Evolutionary conservation across 108 stramenopile genomes (phyloP), one percentile per base, ranked within the genome.

Genomic region (Mediolabrus comicus): DNA sequence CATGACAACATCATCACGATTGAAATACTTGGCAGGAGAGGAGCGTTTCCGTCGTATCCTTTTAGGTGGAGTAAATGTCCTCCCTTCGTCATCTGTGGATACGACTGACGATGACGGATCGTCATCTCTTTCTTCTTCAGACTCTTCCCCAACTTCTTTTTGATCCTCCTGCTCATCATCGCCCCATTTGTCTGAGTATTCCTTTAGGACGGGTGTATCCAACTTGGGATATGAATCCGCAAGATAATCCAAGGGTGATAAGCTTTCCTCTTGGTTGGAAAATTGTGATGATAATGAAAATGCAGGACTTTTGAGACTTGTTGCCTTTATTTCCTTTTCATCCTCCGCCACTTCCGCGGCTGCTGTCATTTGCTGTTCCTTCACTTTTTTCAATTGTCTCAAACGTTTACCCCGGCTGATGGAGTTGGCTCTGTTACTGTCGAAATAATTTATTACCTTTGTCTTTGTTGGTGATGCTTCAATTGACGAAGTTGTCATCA

Each of bases 101-200:
- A 63, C 36, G 6, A 49, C 61, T 8, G 61, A 69, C 13, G 60
- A 63, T 41, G 63, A 69, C 54, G 62, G 49, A 65, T 69, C 63
- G 22, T 49, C 46, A 22, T 49, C 46, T 49, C 46, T 49, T 8
- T 63, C 63, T 24, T 28, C 27, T 31, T 60, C 33, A 16, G 25
- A 10, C 22, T 46, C 24, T 25, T 43, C 22, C 9, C 26, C 56
- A 12, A 9, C 65, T 10, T 67, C 59, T 9, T 60, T 17, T 28
- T 24, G 14, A 17, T 14, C 12, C 57, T 0, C 9, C 59, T 67
- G 14, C 24, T 61, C 30, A 26, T 7, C 12, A 25, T 62, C 28
- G 2, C 46, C 9, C 46, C 46, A 49, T 49, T 49, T 49, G 19
- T 49, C 49, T 3, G 49, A 19, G 39, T 58, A 52, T 24, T 17